Base-by-base conservation (phyloP, 495 filamentous ascomycete species). In the Xeromyces bisporus region DNA sequence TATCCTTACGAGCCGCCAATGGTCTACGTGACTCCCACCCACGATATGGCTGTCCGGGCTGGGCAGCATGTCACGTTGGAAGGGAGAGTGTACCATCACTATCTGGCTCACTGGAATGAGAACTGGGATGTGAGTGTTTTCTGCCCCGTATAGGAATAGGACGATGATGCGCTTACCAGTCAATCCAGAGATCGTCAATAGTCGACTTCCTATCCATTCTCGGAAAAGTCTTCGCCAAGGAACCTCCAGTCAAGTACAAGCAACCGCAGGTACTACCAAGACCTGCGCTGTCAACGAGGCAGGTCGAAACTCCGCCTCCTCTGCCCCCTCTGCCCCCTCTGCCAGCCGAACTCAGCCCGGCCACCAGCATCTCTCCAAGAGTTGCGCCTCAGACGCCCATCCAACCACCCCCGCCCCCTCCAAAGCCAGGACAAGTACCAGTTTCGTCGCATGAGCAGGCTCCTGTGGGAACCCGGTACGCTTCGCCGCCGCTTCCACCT, bases 41-140 rank as follows among this genome's bases (percentile, higher is more conserved):
- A 78, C 38, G 81, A 76, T 44, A 94, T 97, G 84, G 56, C 79
- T 31, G 75, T 96, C 15, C 67, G 86, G 15, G 76, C 84, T 4
- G 89, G 91, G 2, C 89, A 96, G 43, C 82, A 96, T 59, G 85
- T 97, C 31, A 84, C 87, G 41, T 72, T 78, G n/a, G 84, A 94
- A 43, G 89, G 89, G 28, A 77, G 77, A 47, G 71, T 93, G 42
- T 97, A 93, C 48, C 89, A 97, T 56, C 91, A 89, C 32, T 96
- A 94, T 53, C 55, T 97, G 24, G 80, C 81, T 9, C 75, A 80
- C 26, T 97, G 89, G 89, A 59, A 64, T 15, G 74, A 80, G 37
- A 80, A 77, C 35, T 91, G 80, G 80, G 86, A 93, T 73, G 83
- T 92, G 39, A 70, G 80, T 75, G 11, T 16, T 7, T 16, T 15